Percentiles rank a stretch among this genome's conserved stretches.
Conservation (phyloP, 345 rosid species). For the Carallia pectinifolia region DNA sequence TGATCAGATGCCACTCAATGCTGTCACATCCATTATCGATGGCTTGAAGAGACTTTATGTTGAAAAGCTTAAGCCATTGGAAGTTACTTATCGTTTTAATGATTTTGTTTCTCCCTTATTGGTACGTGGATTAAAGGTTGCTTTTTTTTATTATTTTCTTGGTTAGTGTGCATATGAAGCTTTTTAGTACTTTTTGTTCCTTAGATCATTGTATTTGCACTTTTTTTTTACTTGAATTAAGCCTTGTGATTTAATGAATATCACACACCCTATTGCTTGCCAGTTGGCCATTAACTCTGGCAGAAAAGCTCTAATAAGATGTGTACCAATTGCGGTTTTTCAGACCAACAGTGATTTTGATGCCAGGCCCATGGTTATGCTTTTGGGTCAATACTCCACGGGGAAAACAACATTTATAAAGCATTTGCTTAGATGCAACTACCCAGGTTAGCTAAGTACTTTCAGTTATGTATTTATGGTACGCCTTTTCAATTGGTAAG, state of each 20-base stretch:
- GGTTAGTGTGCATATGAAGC: not conserved
- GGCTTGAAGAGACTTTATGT: conserved; percentile 29
- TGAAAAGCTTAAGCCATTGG: conserved; percentile 32
- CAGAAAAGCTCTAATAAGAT: not conserved
- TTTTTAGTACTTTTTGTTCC: not conserved
- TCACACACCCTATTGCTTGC: not conserved
- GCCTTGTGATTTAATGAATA: too few species aligned
- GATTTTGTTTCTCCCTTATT: conserved; percentile 32
- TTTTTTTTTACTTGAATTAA: too few species aligned
- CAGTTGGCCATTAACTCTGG: not conserved
- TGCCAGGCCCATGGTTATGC: conserved; percentile 37
- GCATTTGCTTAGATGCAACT: conserved; percentile 27
- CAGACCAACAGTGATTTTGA: conserved; percentile 34
- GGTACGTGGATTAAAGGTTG: conserved; percentile 14
- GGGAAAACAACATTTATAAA: conserved; percentile 34
- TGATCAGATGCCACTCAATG: conserved; percentile 40
- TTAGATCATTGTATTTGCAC: not conserved
- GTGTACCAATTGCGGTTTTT: not conserved
- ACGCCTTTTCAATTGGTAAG: not conserved
- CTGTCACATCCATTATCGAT: conserved; percentile 32
- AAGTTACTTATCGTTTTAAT: conserved; percentile 28
- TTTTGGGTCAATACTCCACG: conserved; percentile 28
- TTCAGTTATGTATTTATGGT: conserved; percentile 3
- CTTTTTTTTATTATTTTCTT: not conserved
- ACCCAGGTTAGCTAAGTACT: conserved; percentile 27